These are phyloP conservation scores for Amaranthus tricolor DNA, from an alignment of 179 eudicot species.

Conservation along the genomic window DNA sequence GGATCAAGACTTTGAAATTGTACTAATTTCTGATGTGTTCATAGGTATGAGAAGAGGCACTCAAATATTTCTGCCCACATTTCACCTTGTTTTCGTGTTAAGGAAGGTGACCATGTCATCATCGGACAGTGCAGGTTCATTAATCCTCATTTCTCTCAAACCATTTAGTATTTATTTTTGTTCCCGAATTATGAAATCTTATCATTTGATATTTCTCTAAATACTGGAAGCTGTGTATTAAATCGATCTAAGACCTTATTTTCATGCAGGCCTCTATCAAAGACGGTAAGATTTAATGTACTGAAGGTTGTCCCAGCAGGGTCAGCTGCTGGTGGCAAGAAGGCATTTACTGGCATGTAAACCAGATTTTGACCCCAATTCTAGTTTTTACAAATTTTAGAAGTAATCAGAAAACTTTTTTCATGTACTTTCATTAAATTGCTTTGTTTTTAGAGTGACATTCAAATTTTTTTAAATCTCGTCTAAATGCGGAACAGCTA, in stretches of 20 bases:
- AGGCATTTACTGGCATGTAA: slow-evolving; percentile 73
- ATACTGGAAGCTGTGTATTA: background rate
- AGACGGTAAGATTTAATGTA: slow-evolving; percentile 85
- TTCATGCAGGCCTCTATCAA: slow-evolving; percentile 67
- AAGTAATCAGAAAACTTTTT: background rate
- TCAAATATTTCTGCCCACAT: slow-evolving; percentile 78
- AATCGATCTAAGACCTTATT: background rate
- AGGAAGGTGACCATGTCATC: slow-evolving; percentile 75
- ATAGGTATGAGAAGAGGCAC: slow-evolving; percentile 82
- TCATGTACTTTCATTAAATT: background rate
- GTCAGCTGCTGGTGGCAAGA: slow-evolving; percentile 71
- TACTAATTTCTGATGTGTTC: background rate
- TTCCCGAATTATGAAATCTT: background rate
- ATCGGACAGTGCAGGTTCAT: slow-evolving; percentile 82
- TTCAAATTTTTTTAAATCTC: too few species aligned
- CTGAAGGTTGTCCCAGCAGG: slow-evolving; percentile 93
- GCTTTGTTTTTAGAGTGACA: too few species aligned
- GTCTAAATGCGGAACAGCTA: too few species aligned
- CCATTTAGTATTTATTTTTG: background rate
- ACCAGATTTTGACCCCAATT: background rate
- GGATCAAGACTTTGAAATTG: too few species aligned
- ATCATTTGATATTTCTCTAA: background rate
- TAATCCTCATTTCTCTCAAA: background rate
- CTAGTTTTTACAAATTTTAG: background rate
- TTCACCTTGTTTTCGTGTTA: slow-evolving; percentile 84